Conservation (phyloP, 306 rosid species). For the Astragalus membranaceus region DNA sequence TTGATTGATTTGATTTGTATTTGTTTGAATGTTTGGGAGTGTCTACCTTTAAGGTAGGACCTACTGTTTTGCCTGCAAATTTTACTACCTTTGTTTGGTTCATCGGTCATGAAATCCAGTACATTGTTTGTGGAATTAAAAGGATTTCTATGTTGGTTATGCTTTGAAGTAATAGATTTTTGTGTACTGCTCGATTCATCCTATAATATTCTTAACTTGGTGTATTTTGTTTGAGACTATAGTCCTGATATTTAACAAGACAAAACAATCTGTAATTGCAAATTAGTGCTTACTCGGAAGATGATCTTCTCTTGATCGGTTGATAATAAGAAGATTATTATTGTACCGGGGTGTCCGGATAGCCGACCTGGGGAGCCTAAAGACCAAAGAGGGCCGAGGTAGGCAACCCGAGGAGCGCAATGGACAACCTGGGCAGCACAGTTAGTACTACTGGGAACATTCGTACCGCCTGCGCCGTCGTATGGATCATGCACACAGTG, state of each 20-base stretch:
- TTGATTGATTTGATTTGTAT: conserved; percentile 52
- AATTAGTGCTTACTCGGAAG: neutral
- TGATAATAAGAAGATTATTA: no score
- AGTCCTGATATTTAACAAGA: neutral
- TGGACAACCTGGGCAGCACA: no score
- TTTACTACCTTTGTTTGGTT: conserved; percentile 24
- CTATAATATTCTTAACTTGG: neutral
- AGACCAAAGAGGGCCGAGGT: no score
- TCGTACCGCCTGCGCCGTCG: no score
- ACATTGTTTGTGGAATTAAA: conserved; percentile 31
- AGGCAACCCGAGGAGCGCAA: no score
- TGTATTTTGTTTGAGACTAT: neutral
- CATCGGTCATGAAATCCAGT: conserved; percentile 29
- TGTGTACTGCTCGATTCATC: neutral
- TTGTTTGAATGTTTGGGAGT: conserved; percentile 48
- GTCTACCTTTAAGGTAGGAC: conserved; percentile 31
- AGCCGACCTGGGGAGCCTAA: no score
- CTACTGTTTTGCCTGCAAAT: conserved; percentile 27
- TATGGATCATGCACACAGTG: no score
- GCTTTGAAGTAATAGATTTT: conserved; percentile 6
- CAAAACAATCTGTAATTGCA: neutral
- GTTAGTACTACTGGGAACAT: no score
- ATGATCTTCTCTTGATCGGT: neutral
- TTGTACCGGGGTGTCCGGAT: no score
- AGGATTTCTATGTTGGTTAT: conserved; percentile 12